Evolutionary conservation across 1,139 yeast species (phyloP).

Genomic region (Wickerhamiella pararugosa): DNA sequence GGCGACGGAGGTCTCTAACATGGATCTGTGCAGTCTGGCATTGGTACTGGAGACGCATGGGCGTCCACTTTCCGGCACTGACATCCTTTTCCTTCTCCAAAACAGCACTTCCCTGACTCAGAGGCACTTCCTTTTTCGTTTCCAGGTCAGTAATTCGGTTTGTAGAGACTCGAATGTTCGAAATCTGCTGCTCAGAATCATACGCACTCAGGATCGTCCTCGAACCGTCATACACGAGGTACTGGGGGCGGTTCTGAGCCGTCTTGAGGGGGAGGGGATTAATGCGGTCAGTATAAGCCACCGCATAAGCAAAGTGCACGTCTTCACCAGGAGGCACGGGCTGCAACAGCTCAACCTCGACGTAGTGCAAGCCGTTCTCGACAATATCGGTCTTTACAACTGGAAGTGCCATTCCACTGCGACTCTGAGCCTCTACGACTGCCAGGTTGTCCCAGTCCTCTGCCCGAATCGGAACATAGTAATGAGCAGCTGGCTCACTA

Average conservation of each 20-base stretch:
- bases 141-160: slow-evolving; percentile 12
- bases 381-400: slow-evolving; percentile 9
- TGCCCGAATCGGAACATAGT: slow-evolving; percentile 38
- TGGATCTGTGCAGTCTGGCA: slow-evolving; percentile 53
- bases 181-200: slow-evolving; percentile 35
- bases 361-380: slow-evolving; percentile 25
- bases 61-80: slow-evolving; percentile 35
- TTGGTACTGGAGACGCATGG: slow-evolving; percentile 45
- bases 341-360: slow-evolving; percentile 40
- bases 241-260: slow-evolving; percentile 48
- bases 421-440: slow-evolving; percentile 24
- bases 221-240: slow-evolving; percentile 38
- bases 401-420: slow-evolving; percentile 11
- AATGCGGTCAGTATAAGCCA: slow-evolving; percentile 36
- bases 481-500: slow-evolving; percentile 37
- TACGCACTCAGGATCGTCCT: slow-evolving; percentile 53
- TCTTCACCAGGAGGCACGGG: slow-evolving; percentile 52
- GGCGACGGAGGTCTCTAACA: slow-evolving; percentile 49
- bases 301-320: slow-evolving; percentile 36
- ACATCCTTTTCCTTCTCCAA: slow-evolving; percentile 33
- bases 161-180: slow-evolving; percentile 27
- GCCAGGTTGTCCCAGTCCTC: slow-evolving; percentile 35
- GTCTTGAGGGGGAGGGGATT: slow-evolving; percentile 52
- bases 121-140: slow-evolving; percentile 14
- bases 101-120: slow-evolving; percentile 15